phyloP scores from a whole-genome alignment of 148 eudicot genomes.

The Beta vulgaris region DNA sequence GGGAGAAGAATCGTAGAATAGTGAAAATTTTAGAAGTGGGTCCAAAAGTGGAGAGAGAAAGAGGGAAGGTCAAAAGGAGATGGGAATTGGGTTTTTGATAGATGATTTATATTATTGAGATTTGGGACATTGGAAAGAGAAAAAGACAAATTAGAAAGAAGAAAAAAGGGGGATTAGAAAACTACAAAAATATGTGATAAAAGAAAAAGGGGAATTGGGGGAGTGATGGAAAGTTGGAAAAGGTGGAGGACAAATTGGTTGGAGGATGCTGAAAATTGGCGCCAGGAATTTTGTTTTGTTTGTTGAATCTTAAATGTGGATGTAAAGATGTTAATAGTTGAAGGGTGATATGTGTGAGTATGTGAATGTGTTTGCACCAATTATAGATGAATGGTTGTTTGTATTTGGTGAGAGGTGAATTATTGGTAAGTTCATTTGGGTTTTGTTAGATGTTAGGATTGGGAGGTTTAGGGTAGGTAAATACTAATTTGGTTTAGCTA shows the following conservation, averaged over 20 bases:
- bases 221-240: not conserved
- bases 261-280: not conserved
- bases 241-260: not conserved
- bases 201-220: not conserved
- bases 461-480: no score
- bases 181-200: slow-evolving; percentile 5
- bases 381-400: no score
- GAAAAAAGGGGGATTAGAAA: slow-evolving; percentile 7
- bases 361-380: no score
- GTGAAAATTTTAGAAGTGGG: not conserved
- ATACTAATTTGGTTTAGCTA: no score
- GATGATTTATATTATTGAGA: slow-evolving; percentile 17
- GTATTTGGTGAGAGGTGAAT: no score
- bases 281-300: not conserved
- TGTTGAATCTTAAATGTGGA: no score
- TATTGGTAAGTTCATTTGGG: no score
- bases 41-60: not conserved
- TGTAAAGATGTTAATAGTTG: no score
- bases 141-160: slow-evolving; percentile 33
- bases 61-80: not conserved
- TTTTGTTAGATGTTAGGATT: no score
- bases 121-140: slow-evolving; percentile 25
- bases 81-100: not conserved
- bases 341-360: no score
- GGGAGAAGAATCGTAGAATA: not conserved